Evolutionary conservation across 2,329 filamentous ascomycete genomes (phyloP).

Genomic region (Alternaria novae-zelandiae): DNA sequence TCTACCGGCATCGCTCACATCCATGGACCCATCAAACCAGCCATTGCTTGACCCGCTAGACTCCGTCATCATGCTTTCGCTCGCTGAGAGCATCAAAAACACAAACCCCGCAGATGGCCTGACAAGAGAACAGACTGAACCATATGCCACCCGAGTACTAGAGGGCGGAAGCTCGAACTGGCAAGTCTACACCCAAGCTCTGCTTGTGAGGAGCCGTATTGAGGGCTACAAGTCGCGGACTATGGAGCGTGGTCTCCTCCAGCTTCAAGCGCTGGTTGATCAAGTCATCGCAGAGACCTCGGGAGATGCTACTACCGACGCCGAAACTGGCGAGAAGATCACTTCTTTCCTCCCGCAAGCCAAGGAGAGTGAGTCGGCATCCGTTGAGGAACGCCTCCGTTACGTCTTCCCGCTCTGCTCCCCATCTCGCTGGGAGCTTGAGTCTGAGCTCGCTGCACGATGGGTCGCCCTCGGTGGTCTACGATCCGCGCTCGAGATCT

Average conservation of each 20-base stretch:
- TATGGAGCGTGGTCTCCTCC: conserved; percentile 84
- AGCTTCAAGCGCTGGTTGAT: conserved; percentile 93
- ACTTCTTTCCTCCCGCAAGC: conserved; percentile 82
- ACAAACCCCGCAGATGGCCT: conserved; percentile 83
- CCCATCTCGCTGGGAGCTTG: conserved; percentile 90
- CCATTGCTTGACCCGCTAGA: conserved; percentile 83
- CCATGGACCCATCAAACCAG: conserved; percentile 77
- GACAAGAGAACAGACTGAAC: conserved; percentile 90
- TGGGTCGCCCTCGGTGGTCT: conserved; percentile 91
- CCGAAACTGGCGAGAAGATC: conserved; percentile 54
- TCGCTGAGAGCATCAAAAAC: conserved; percentile 88
- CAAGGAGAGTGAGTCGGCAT: conserved; percentile 77
- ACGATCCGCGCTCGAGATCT: conserved; percentile 91
- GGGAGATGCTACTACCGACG: conserved; percentile 31
- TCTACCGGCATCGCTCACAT: conserved; percentile 67
- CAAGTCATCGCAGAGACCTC: conserved; percentile 90
- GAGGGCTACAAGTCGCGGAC: conserved; percentile 88
- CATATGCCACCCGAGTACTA: conserved; percentile 87
- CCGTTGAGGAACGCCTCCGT: conserved; percentile 74
- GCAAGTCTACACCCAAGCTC: conserved; percentile 95
- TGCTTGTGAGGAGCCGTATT: conserved; percentile 87
- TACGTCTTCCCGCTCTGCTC: conserved; percentile 86
- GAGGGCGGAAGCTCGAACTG: conserved; percentile 91
- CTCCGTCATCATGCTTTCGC: conserved; percentile 80
- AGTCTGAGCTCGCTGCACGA: conserved; percentile 89